These are phyloP conservation scores for Ceratobasidium papillatum DNA, from an alignment of 1,284 basidiomycete species.

Conservation along the genomic window DNA sequence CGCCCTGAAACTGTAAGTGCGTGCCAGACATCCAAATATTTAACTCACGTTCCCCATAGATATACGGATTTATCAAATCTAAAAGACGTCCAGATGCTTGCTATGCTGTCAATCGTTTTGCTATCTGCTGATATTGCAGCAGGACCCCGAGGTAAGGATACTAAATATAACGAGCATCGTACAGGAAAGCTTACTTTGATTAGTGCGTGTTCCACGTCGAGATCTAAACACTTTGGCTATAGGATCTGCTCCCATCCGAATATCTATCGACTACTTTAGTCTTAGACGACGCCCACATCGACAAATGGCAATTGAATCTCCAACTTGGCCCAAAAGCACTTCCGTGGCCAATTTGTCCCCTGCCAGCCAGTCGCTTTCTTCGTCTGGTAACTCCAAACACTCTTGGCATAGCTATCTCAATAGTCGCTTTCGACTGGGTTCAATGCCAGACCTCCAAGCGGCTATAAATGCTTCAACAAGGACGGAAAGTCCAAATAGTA, in stretches of 20 bases:
- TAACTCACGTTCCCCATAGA: slow-evolving; percentile 1
- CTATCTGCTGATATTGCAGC: slow-evolving; percentile 41
- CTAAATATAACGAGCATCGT: neutral
- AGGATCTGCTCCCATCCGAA: slow-evolving; percentile 31
- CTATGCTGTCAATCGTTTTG: slow-evolving; percentile 44
- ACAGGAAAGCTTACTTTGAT: neutral
- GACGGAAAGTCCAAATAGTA: slow-evolving; percentile 8
- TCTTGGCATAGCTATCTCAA: slow-evolving; percentile 41
- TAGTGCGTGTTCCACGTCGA: slow-evolving; percentile 16
- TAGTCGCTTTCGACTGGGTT: slow-evolving; percentile 34
- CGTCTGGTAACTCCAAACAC: slow-evolving; percentile 35
- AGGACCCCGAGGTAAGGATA: slow-evolving; percentile 37
- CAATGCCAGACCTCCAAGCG: slow-evolving; percentile 34
- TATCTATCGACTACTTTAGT: slow-evolving; percentile 44
- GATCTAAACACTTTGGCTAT: slow-evolving; percentile 13
- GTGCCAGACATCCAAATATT: neutral
- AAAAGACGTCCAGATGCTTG: slow-evolving; percentile 44
- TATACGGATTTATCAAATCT: slow-evolving; percentile 39
- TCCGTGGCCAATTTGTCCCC: slow-evolving; percentile 29
- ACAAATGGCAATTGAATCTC: slow-evolving; percentile 32
- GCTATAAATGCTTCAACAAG: slow-evolving; percentile 22
- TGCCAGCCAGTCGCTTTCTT: slow-evolving; percentile 30
- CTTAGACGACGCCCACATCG: slow-evolving; percentile 32
- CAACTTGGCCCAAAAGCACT: slow-evolving; percentile 36
- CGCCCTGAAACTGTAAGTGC: slow-evolving; percentile 35